phyloP scores from a whole-genome alignment of 345 rosid genomes.

The Viola odorata region DNA sequence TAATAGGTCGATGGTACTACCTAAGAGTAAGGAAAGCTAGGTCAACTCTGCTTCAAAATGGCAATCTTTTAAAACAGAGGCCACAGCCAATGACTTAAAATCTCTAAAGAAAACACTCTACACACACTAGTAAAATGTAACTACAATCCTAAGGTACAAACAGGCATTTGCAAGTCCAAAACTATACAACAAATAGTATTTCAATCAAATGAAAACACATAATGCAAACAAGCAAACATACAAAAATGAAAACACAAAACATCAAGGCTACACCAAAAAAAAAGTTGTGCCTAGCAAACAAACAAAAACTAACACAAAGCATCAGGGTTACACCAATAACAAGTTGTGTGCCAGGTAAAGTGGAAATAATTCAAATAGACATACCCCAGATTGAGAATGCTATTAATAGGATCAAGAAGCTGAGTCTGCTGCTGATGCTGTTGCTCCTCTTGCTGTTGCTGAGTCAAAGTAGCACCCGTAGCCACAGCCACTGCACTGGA shows the following conservation, averaged over 20 bases:
- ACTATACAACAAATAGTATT: too few species aligned
- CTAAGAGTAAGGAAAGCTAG: too few species aligned
- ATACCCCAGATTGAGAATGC: constrained; percentile 84
- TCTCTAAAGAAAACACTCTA: too few species aligned
- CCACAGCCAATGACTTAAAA: too few species aligned
- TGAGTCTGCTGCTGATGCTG: constrained; percentile 56
- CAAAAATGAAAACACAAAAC: background rate
- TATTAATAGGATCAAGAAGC: constrained; percentile 78
- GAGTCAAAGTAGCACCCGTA: constrained; percentile 42
- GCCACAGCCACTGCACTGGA: constrained; percentile 57
- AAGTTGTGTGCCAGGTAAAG: background rate
- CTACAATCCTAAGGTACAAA: too few species aligned
- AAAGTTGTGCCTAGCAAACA: background rate
- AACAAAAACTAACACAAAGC: background rate
- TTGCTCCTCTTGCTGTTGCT: constrained; percentile 46
- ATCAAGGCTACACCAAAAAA: background rate
- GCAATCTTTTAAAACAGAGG: too few species aligned
- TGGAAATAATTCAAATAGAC: constrained; percentile 19
- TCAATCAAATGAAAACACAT: too few species aligned
- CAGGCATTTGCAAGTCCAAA: too few species aligned
- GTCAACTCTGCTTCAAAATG: too few species aligned
- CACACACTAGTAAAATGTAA: too few species aligned
- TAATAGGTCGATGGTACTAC: too few species aligned
- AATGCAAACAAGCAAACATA: background rate
- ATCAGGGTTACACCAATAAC: background rate